phyloP scores from a whole-genome alignment of 495 filamentous ascomycete genomes.

The Neurospora intermedia region DNA sequence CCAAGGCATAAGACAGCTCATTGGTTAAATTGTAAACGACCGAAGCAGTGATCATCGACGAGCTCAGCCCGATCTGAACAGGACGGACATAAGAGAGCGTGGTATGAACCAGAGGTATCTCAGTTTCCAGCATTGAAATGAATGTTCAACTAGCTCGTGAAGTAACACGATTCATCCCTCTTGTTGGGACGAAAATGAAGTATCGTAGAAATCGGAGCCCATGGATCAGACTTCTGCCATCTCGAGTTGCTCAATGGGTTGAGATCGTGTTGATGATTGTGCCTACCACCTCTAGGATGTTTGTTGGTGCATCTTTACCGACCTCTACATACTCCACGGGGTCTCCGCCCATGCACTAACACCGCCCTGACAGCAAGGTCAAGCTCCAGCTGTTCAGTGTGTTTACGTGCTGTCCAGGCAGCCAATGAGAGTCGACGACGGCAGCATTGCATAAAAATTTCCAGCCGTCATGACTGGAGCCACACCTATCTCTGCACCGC shows the following conservation, averaged over 20 bases:
- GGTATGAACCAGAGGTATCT: background rate
- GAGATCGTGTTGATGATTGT: constrained; percentile 3
- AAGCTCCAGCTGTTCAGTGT: constrained; percentile 1
- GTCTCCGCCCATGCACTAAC: background rate
- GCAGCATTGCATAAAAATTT: constrained; percentile 14
- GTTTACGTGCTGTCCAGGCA: background rate
- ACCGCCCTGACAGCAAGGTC: background rate
- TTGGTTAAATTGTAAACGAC: background rate
- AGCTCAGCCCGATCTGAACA: background rate
- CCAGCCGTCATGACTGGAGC: constrained; percentile 7
- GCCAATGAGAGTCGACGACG: constrained; percentile 14
- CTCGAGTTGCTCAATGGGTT: background rate
- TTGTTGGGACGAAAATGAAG: background rate
- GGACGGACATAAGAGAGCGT: background rate
- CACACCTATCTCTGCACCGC: background rate
- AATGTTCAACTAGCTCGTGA: background rate
- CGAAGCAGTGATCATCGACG: background rate
- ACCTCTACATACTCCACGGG: background rate
- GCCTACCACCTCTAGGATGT: background rate
- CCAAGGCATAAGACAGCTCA: background rate
- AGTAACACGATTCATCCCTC: background rate
- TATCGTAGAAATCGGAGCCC: background rate
- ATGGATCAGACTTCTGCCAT: background rate
- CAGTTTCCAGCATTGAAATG: background rate
- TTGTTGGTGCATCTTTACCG: background rate